Conservation (phyloP, 208 protist species). For the Trypanosoma congolense region DNA sequence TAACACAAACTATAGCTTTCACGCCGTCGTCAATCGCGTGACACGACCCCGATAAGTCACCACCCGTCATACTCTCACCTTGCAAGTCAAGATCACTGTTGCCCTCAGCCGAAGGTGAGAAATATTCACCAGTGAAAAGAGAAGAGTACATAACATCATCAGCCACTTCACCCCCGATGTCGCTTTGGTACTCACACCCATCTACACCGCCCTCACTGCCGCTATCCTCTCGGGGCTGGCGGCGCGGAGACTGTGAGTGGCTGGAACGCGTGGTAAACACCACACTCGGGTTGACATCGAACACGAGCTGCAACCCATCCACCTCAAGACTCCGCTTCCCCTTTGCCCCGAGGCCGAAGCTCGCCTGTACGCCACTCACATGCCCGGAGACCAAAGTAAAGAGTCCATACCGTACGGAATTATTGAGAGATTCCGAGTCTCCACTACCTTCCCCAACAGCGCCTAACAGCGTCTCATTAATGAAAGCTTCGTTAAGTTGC, state of each 20-base stretch:
- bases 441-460: not conserved
- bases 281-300: constrained; percentile 23
- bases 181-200: no score
- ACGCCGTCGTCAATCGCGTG: constrained; percentile 19
- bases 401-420: not conserved
- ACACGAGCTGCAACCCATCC: constrained; percentile 25
- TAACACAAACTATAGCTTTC: constrained; percentile 17
- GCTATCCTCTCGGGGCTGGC: no score
- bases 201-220: no score
- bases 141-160: constrained; percentile 12
- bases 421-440: not conserved
- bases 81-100: no score
- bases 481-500: constrained; percentile 24
- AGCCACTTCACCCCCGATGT: constrained; percentile 1
- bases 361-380: constrained; percentile 11
- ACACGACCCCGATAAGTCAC: not conserved
- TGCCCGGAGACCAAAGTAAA: not conserved
- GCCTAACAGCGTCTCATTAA: constrained; percentile 18
- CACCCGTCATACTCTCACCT: no score
- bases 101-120: no score
- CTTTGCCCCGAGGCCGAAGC: constrained; percentile 13
- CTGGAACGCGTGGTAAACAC: constrained; percentile 11
- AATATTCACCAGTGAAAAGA: not conserved
- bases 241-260: not conserved
- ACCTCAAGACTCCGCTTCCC: constrained; percentile 21